Evolutionary conservation across 768 basidiomycete genomes (phyloP).

Genomic region (Fomitopsis pulvina): DNA sequence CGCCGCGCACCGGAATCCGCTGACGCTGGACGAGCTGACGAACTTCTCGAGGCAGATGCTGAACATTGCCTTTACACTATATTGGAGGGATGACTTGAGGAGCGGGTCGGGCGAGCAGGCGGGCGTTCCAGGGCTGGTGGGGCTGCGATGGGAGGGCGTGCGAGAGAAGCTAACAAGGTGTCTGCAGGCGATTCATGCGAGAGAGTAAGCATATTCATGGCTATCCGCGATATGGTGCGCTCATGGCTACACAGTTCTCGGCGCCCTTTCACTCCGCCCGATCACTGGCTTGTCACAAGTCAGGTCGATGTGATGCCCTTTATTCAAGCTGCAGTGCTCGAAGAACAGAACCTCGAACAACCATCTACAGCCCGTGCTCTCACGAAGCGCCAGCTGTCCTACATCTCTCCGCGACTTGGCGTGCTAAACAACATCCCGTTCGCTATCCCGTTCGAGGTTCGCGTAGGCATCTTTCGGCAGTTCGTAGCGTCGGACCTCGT

Average conservation of each 20-base stretch:
- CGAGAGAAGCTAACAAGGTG: slow-evolving; percentile 73
- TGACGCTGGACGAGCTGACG: slow-evolving; percentile 75
- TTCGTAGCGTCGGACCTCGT: slow-evolving; percentile 67
- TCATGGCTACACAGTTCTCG: slow-evolving; percentile 52
- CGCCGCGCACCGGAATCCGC: slow-evolving; percentile 52
- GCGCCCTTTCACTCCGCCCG: slow-evolving; percentile 71
- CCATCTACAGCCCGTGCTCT: slow-evolving; percentile 24
- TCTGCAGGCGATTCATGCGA: slow-evolving; percentile 73
- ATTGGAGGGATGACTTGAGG: slow-evolving; percentile 51
- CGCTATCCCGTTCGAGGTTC: slow-evolving; percentile 85
- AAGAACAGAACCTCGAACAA: slow-evolving; percentile 50
- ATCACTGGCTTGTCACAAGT: slow-evolving; percentile 75
- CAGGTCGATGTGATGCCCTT: slow-evolving; percentile 63
- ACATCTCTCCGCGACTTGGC: slow-evolving; percentile 79
- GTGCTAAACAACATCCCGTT: slow-evolving; percentile 95
- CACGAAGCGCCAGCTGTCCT: slow-evolving; percentile 65
- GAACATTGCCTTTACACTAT: slow-evolving; percentile 78
- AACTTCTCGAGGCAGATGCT: slow-evolving; percentile 72
- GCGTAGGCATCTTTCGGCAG: slow-evolving; percentile 84
- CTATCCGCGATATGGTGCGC: background rate
- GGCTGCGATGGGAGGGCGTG: slow-evolving; percentile 57
- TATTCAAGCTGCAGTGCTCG: slow-evolving; percentile 80
- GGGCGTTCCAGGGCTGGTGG: slow-evolving; percentile 33
- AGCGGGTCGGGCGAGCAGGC: slow-evolving; percentile 29
- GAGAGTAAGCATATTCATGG: slow-evolving; percentile 59